Evolutionary conservation across 2,329 filamentous ascomycete species (phyloP), one percentile per base, ranked within the genome.

Genomic region (Coleophoma eucalyptorum): DNA sequence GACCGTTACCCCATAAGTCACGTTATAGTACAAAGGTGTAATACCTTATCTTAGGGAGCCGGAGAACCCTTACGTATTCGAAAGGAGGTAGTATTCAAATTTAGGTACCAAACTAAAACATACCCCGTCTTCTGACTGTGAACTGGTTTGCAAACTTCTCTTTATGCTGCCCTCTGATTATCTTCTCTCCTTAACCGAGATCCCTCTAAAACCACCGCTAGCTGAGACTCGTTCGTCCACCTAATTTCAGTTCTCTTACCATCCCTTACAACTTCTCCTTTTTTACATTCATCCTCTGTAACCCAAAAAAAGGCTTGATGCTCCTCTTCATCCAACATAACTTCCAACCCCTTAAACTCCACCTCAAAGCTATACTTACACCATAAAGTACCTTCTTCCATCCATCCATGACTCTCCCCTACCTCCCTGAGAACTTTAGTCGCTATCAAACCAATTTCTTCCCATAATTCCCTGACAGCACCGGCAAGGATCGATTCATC

Each of bases 341-440:
- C 51, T 16, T 50, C 48, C 20, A 21, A 19, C 32, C 45, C 35
- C 41, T 50, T 44, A 44, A 50, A 44, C 31, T 50, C 48, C 44
- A 53, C 51, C 41, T 50, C 48, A 47, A 53, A 50, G n/a, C 41
- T 50, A 37, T 45, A 48, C 31, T 50, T 53, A 33, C 48, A 50
- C 46, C 47, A 52, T 21, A 49, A 26, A 3, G 13, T 46, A 38
- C 20, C 50, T 15, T 43, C 26, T 26, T 49, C 42, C 43, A 46
- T 34, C 41, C 41, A 52, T 18, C 18, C 38, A 41, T 41, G 10
- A 18, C 21, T 31, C 41, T 31, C 47, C 32, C 46, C 50, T 3
- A 52, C 43, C 46, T 49, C 21, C 16, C 43, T 46, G 43, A 47
- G 13, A 35, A 50, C 47, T n/a, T 46, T 16, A 19, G 21, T 50